Conservation (phyloP, 352 stramenopile species). For the Globisporangium irregulare region DNA sequence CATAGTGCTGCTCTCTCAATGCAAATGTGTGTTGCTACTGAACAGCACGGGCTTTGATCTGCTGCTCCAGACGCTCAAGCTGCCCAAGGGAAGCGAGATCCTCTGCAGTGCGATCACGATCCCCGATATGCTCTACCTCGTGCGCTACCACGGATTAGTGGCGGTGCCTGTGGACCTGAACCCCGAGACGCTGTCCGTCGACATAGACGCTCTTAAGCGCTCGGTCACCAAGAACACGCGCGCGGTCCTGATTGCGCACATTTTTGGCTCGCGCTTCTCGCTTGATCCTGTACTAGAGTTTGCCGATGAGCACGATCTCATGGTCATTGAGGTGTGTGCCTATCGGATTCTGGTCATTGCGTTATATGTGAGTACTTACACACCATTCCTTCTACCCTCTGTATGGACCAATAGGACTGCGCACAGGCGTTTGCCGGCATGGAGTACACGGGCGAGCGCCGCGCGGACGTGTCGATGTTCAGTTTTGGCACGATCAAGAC, state of each 20-base stretch:
- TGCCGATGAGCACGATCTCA: slow-evolving; percentile 42
- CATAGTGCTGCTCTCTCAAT: neutral
- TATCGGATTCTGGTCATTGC: neutral
- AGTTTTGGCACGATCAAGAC: slow-evolving; percentile 89
- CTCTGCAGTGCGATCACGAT: slow-evolving; percentile 85
- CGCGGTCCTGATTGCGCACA: slow-evolving; percentile 72
- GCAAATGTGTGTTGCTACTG: neutral
- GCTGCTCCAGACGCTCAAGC: slow-evolving; percentile 67
- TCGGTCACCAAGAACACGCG: slow-evolving; percentile 61
- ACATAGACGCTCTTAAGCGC: slow-evolving; percentile 41
- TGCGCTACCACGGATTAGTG: slow-evolving; percentile 73
- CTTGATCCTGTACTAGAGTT: slow-evolving; percentile 53
- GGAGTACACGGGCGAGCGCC: slow-evolving; percentile 58
- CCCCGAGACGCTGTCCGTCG: slow-evolving; percentile 55
- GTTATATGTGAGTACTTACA: neutral
- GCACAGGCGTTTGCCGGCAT: slow-evolving; percentile 70
- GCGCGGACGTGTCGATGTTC: slow-evolving; percentile 79
- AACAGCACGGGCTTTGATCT: slow-evolving; percentile 79
- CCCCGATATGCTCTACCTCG: slow-evolving; percentile 81
- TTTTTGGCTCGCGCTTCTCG: slow-evolving; percentile 70
- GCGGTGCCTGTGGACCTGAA: slow-evolving; percentile 72
- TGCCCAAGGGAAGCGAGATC: slow-evolving; percentile 65
- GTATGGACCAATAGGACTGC: slow-evolving; percentile 38
- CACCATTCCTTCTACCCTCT: neutral
- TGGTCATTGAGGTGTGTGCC: slow-evolving; percentile 51